phyloP scores from a whole-genome alignment of 805 yeast genomes.

The Torulaspora microellipsoides region DNA sequence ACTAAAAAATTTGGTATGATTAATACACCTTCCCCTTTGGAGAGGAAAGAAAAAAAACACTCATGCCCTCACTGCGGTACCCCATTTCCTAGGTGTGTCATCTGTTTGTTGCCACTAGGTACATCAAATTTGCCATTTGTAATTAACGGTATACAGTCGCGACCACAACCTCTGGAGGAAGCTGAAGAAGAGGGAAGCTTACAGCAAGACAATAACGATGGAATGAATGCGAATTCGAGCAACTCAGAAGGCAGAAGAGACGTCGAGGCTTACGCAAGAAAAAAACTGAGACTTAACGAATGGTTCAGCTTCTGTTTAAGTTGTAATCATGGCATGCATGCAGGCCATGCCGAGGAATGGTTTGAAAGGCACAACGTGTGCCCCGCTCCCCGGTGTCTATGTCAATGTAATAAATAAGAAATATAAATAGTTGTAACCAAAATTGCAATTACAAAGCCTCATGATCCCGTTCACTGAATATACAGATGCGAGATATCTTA shows the following conservation, averaged over 20 bases:
- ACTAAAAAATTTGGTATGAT: conserved; percentile 15
- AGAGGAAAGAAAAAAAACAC: conserved; percentile 21
- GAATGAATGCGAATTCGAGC: no score
- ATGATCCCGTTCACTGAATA: neutral
- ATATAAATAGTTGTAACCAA: neutral
- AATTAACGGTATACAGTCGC: conserved; percentile 24
- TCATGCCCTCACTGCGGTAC: conserved; percentile 83
- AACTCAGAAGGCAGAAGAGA: neutral
- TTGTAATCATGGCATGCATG: conserved; percentile 93
- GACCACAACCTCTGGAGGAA: neutral
- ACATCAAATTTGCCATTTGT: conserved; percentile 35
- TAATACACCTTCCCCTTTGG: conserved; percentile 7
- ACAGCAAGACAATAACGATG: no score
- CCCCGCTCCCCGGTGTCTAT: conserved; percentile 90
- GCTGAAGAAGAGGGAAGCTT: no score
- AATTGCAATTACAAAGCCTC: no score
- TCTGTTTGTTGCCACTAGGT: conserved; percentile 79
- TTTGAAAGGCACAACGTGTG: conserved; percentile 80
- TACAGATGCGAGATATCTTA: no score
- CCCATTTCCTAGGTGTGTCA: conserved; percentile 84
- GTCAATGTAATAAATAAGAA: conserved; percentile 71
- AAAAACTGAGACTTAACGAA: conserved; percentile 45
- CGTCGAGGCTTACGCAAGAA: conserved; percentile 12
- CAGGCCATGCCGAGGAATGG: conserved; percentile 96
- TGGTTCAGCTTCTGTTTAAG: conserved; percentile 91